Conservation (phyloP, 1,284 basidiomycete species). For the Taiwanofungus camphoratus region DNA sequence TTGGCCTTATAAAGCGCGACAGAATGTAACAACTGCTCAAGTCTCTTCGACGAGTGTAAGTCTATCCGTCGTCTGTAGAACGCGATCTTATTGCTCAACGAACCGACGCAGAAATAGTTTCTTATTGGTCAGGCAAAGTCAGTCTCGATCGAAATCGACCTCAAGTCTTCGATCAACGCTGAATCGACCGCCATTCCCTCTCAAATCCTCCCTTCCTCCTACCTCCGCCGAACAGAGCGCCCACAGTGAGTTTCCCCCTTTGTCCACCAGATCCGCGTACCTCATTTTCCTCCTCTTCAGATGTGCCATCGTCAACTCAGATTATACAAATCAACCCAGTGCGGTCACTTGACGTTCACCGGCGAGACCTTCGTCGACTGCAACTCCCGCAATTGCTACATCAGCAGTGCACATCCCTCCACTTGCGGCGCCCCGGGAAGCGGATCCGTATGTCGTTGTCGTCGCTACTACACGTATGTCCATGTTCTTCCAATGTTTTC, state of each 20-base stretch:
- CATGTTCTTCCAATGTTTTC: conserved; percentile 12
- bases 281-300: conserved; percentile 21
- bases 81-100: too few relatives aligned
- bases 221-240: conserved; percentile 59
- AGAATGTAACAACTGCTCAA: background rate
- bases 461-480: conserved; percentile 51
- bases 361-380: conserved; percentile 54
- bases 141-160: conserved; percentile 9
- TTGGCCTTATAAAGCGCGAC: background rate
- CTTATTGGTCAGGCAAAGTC: background rate
- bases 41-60: too few relatives aligned
- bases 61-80: too few relatives aligned
- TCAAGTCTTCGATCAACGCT: conserved; percentile 13
- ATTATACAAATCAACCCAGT: conserved; percentile 43
- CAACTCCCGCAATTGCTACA: conserved; percentile 33
- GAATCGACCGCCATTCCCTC: conserved; percentile 18
- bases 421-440: conserved; percentile 33
- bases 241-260: conserved; percentile 19
- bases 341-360: conserved; percentile 51
- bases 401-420: conserved; percentile 45
- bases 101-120: background rate
- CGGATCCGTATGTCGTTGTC: conserved; percentile 40
- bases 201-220: conserved; percentile 32
- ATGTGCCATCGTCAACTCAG: conserved; percentile 65
- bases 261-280: conserved; percentile 16